A percentile compares a stretch with the other conserved stretches of the same genome.
These are phyloP conservation scores for Trichosporon sp. DNA, from an alignment of 1,284 basidiomycete genomes.

Conservation along the genomic window DNA sequence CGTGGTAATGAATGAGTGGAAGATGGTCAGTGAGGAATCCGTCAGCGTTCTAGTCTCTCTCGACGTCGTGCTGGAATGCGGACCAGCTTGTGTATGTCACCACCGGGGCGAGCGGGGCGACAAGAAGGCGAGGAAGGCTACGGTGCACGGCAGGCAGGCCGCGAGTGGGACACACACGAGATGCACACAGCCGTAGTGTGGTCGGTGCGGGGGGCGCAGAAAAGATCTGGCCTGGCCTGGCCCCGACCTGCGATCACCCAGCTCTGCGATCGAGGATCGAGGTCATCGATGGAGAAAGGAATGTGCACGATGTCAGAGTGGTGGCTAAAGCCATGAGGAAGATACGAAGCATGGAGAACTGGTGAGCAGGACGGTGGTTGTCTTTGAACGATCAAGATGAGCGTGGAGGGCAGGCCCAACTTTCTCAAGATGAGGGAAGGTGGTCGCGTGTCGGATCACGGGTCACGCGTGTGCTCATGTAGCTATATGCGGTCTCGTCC, in stretches of 20 bases:
- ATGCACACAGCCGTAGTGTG: not conserved
- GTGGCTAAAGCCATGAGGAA: not conserved
- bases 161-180: too few relatives aligned
- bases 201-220: not conserved
- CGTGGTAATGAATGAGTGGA: not conserved
- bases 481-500: not conserved
- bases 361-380: too few relatives aligned
- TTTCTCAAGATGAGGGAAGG: not conserved
- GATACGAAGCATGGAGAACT: not conserved
- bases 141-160: not conserved
- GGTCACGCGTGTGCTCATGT: not conserved
- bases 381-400: not conserved
- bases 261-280: not conserved
- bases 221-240: not conserved
- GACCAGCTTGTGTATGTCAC: not conserved
- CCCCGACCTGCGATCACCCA: not conserved
- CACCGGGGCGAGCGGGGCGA: not conserved
- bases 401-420: not conserved
- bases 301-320: not conserved
- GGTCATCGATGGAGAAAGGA: not conserved
- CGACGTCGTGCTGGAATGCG: not conserved
- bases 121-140: not conserved
- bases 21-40: conserved; percentile 1
- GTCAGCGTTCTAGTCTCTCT: not conserved
- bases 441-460: not conserved